Conservation (phyloP, 768 basidiomycete species). For the Suillus hirtellus region DNA sequence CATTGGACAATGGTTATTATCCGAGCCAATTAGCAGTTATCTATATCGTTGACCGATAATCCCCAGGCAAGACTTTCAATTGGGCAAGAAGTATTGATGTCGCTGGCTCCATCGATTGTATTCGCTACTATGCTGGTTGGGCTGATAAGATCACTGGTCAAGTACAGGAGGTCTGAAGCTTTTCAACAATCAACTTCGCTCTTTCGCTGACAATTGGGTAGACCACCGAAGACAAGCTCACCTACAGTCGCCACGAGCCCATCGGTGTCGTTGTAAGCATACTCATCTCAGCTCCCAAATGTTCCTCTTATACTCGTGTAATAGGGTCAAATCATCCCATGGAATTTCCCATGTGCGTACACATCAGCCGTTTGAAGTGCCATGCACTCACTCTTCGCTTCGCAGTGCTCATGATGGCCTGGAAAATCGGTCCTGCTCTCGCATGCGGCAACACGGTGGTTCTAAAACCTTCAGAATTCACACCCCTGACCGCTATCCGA, state of each 20-base stretch:
- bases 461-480: conserved; percentile 75
- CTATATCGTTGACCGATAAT: background rate
- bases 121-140: conserved; percentile 88
- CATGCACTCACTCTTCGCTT: background rate
- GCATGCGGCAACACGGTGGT: conserved; percentile 73
- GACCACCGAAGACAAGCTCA: conserved; percentile 46
- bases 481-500: conserved; percentile 58
- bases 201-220: conserved; percentile 16
- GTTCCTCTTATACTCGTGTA: too few species aligned
- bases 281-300: background rate
- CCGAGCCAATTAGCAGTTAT: background rate
- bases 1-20: conserved; percentile 59
- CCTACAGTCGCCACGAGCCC: conserved; percentile 71
- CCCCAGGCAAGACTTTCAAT: conserved; percentile 52
- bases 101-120: conserved; percentile 43
- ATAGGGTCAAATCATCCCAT: conserved; percentile 30
- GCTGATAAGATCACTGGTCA: conserved; percentile 84
- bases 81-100: conserved; percentile 56
- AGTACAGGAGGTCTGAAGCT: conserved; percentile 52
- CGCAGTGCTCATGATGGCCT: conserved; percentile 55
- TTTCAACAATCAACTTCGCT: background rate
- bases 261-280: conserved; percentile 47
- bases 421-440: conserved; percentile 72
- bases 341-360: conserved; percentile 56
- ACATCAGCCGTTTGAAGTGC: background rate